Base-by-base conservation (phyloP, 1,284 basidiomycete genomes). In the Coniophora puteana region DNA sequence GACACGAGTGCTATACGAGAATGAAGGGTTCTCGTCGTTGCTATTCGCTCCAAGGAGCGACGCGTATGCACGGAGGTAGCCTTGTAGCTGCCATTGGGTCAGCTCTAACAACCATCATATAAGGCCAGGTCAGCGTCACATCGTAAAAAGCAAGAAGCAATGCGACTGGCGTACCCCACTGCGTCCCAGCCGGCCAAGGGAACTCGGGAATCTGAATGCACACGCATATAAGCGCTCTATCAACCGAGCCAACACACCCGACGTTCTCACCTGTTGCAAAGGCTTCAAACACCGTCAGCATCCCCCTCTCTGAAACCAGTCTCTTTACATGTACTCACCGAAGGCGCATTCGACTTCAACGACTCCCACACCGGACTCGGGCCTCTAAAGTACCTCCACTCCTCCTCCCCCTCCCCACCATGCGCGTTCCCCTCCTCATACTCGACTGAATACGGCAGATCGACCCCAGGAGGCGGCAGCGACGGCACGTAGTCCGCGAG, bases 1-100 rank as follows among this genome's bases (percentile, higher is more conserved):
- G 0, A 77, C 72, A 0, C 74, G 66, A 1, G 75, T 76, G 49
- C 71, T 68, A 53, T 69, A 76, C 1, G 59, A 61, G 1, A 64
- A 53, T n/a, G 66, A 46, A 0, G 61, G 57, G 41, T 62, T 69
- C 5, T 55, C 52, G 41, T 72, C 70, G 40, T 70, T 68, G 41
- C 57, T 62, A 42, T 72, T 71, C 18, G 69, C 41, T 8, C 63
- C 59, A 34, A 66, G 66, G 50, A 57, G 68, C 38, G 65, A 63
- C 21, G 68, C 60, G 55, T 71, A 67, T 28, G 57, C 44, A 17
- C 50, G 36, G 45, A 64, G 8, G 36, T 67, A 69, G 18, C 49
- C 46, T 27, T 54, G 58, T 27, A 59, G 4, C 41, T 33, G 43
- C 31, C 49, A 42, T 3, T 56, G 57, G 2, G 58, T 28, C 12